Evolutionary conservation across 2,329 filamentous ascomycete species (phyloP), one percentile per base, ranked within the genome.

Genomic region (Curvularia spicifera): DNA sequence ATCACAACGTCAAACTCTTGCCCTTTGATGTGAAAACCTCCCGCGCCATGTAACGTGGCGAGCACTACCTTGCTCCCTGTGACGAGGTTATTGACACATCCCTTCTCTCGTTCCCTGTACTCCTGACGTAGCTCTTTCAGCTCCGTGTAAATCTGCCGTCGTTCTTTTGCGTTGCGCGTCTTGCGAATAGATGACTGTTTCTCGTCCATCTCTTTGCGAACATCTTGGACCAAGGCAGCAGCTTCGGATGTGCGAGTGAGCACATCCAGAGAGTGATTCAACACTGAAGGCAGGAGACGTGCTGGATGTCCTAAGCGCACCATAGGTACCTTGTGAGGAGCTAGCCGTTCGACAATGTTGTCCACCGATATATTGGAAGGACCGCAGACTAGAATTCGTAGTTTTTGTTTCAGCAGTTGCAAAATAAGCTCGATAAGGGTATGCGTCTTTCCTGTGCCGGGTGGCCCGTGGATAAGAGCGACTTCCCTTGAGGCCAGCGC

Each of bases 351-450:
- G 8, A 97, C 93, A 57, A 99, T 96, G 72, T 99, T 99, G 83
- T 99, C 95, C 1, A 99, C 95, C 0, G 92, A 95, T 67, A 99
- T 93, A 74, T 99, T 99, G 29, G 92, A 97, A 0, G 95, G 95
- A 0, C 94, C 95, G 70, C 95, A 98, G n/a, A 98, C 94, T 1
- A 98, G 83, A 10, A 98, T 82, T 1, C 93, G 87, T 53, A 89
- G 84, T 33, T 87, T 85, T 24, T 86, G 85, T 71, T 88, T 89
- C 53, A 96, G 82, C 67, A 98, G 81, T 72, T 99, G 95, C n/a
- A 96, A 82, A 60, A 99, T 96, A 12, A 99, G 83, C 76, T 99
- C 95, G 59, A 99, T 94, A 39, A 99, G 80, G 0, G 95, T 98
- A 74, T 98, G 94, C 0, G 95, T 99, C 77, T 99, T 99, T 48